These are phyloP conservation scores for Globisporangium radiosum DNA, from an alignment of 352 stramenopile genomes.

Conservation along the genomic window DNA sequence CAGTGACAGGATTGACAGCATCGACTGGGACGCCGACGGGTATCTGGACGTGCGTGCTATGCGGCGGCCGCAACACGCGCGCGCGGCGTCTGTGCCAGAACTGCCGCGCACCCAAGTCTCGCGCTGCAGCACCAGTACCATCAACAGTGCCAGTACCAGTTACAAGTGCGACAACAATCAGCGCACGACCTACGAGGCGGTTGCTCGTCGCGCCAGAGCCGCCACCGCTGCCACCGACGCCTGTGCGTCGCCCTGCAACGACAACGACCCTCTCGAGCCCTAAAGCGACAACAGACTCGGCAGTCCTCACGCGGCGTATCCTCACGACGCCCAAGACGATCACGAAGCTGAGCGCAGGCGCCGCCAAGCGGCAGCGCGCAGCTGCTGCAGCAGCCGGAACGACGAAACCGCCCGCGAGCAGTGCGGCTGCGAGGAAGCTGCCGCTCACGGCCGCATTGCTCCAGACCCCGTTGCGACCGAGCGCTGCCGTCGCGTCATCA, in stretches of 20 bases:
- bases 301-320: slow-evolving; percentile 7
- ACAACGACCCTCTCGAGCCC: slow-evolving; percentile 5
- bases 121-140: not conserved
- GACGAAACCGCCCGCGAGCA: not conserved
- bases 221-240: slow-evolving; percentile 4
- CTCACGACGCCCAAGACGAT: slow-evolving; percentile 12
- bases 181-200: not conserved
- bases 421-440: slow-evolving; percentile 5
- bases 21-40: slow-evolving; percentile 4
- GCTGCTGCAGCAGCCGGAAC: not conserved
- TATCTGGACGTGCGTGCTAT: slow-evolving; percentile 49
- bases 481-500: not conserved
- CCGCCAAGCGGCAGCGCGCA: slow-evolving; percentile 7
- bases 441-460: slow-evolving; percentile 4
- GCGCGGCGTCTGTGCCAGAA: slow-evolving; percentile 38
- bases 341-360: slow-evolving; percentile 2
- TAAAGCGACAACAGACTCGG: not conserved
- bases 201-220: not conserved
- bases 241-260: not conserved
- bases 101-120: slow-evolving; percentile 27
- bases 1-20: not conserved
- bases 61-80: slow-evolving; percentile 43
- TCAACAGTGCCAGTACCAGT: not conserved
- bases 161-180: not conserved
- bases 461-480: slow-evolving; percentile 4